Evolutionary conservation across 768 basidiomycete genomes (phyloP), one percentile per base, ranked within the genome.

Genomic region (Podaxis carcinomalis): DNA sequence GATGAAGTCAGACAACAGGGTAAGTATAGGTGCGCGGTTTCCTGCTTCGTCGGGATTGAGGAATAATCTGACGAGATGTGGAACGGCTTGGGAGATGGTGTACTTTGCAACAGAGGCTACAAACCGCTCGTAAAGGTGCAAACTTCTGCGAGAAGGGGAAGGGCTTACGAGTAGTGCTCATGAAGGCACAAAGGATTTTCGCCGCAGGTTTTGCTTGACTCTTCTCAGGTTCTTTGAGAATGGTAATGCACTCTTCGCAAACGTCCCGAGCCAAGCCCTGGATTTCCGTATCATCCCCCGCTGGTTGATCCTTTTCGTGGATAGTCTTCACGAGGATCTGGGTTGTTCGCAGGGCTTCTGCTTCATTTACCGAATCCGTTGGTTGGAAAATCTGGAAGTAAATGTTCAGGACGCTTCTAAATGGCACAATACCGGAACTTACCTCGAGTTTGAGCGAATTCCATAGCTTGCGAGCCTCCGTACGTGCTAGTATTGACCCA

Each of bases 391-490:
- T 90, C 94, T 98, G 64, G 49, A 16, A 53, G 9, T 9, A 44
- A 44, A n/a, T 44, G 5, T 44, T 7, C 19, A 16, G 14, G 9
- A 21, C n/a, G 9, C n/a, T 44, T 19, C n/a, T 4, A n/a, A 44
- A 44, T 19, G 6, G 9, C 42, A 44, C 7, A 7, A 19, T 3
- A 21, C 14, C 49, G 47, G 57, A 60, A 89, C 92, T 79, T 92
- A 91, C 95, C 82, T 98, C 97, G 25, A 98, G 80, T 70, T 93
- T 96, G 36, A 98, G 72, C 0, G 88, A 81, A 71, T 89, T 95
- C 93, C 95, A 97, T n/a, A 98, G 72, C 64, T 93, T 88, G 3
- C 80, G 78, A 1, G 89, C 90, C 59, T 83, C 81, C 9, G 82
- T 80, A 13, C 81, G 80, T 2, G 85, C 86, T 3, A 86, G 73